These are phyloP conservation scores for Nemophila menziesii DNA, from an alignment of 257 asterid species.

Conservation along the genomic window DNA sequence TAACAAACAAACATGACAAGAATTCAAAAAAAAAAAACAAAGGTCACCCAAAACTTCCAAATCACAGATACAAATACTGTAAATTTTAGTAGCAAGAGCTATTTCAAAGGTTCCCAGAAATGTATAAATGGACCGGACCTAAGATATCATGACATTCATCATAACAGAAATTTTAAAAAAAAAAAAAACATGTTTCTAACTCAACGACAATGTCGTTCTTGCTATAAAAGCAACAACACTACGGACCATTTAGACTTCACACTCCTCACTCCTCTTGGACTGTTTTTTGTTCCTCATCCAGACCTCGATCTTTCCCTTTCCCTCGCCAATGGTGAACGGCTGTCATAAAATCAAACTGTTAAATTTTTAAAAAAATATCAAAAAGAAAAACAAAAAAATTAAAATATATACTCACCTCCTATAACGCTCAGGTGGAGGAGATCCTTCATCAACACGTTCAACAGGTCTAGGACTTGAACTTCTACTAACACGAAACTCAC, in stretches of 20 bases:
- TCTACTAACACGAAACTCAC: constrained; percentile 24
- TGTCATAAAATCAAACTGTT: no score
- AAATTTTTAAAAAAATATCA: no score
- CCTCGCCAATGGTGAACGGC: constrained; percentile 21
- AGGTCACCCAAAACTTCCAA: no score
- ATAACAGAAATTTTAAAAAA: not conserved
- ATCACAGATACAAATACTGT: no score
- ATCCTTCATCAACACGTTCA: constrained; percentile 26
- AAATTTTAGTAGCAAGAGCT: no score
- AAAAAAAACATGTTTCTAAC: no score
- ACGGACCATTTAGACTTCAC: no score
- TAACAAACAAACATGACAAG: no score
- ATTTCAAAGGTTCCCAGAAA: no score
- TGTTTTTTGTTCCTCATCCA: constrained; percentile 4
- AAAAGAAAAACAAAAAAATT: not conserved
- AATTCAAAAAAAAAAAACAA: no score
- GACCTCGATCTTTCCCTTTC: constrained; percentile 36
- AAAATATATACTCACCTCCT: constrained; percentile 29
- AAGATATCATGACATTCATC: not conserved
- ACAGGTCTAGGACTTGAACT: constrained; percentile 20
- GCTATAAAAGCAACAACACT: not conserved
- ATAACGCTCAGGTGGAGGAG: constrained; percentile 30
- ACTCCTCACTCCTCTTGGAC: no score
- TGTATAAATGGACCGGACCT: no score
- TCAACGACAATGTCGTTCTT: constrained; percentile 6